Evolutionary conservation across 1,139 yeast genomes (phyloP).

Genomic region (Komagataea norvegica): DNA sequence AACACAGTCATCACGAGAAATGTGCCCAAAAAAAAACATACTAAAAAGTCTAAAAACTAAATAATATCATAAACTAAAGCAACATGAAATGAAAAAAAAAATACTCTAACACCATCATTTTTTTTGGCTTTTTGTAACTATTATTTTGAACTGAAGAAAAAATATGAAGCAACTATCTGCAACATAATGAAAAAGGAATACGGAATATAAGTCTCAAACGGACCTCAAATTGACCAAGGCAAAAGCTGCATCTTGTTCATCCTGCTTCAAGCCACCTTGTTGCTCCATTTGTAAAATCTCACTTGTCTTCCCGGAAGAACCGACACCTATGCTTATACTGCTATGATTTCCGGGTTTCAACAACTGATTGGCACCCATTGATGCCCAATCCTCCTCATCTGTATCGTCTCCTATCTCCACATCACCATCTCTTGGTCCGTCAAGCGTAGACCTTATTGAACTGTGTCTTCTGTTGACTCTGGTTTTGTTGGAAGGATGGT

Average conservation of each 20-base stretch:
- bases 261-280: slow-evolving; percentile 14
- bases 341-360: slow-evolving; percentile 32
- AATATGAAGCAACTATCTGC: too few species aligned
- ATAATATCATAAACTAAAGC: too few species aligned
- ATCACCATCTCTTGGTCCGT: slow-evolving; percentile 13
- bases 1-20: too few species aligned
- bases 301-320: slow-evolving; percentile 7
- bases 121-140: too few species aligned
- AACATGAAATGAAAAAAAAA: too few species aligned
- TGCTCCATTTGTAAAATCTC: slow-evolving; percentile 5
- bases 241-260: slow-evolving; percentile 52
- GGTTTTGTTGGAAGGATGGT: slow-evolving; percentile 12
- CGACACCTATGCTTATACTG: slow-evolving; percentile 6
- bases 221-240: slow-evolving; percentile 59
- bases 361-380: slow-evolving; percentile 71
- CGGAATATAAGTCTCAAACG: slow-evolving; percentile 9
- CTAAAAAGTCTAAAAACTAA: too few species aligned
- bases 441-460: slow-evolving; percentile 25
- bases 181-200: slow-evolving; percentile 7
- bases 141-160: too few species aligned
- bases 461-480: slow-evolving; percentile 24
- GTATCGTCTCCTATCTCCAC: slow-evolving; percentile 42
- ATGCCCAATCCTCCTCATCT: slow-evolving; percentile 94
- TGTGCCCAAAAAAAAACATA: too few species aligned
- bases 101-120: too few species aligned